phyloP scores from a whole-genome alignment of 2,329 filamentous ascomycete species.

The Penicillium sp. region DNA sequence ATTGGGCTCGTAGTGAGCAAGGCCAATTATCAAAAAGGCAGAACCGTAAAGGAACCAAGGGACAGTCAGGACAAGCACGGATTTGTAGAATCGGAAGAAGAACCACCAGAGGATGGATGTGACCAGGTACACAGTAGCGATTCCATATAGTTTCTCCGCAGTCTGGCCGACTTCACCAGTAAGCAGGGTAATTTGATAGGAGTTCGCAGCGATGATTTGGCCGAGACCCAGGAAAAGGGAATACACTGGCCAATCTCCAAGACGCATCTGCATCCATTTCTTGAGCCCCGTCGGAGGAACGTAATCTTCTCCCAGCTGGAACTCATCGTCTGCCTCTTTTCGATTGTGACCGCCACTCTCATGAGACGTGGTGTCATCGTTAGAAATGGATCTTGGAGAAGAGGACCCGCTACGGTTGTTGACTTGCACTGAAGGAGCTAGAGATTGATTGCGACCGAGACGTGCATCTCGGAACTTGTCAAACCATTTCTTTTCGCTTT shows the following conservation, averaged over 20 bases:
- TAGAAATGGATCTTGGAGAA: constrained; percentile 39
- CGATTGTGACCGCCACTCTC: constrained; percentile 32
- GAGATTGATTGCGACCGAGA: constrained; percentile 49
- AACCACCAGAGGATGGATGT: constrained; percentile 60
- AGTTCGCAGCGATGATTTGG: constrained; percentile 61
- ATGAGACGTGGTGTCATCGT: constrained; percentile 34
- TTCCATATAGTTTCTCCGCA: constrained; percentile 55
- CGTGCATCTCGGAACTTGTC: constrained; percentile 54
- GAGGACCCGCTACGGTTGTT: constrained; percentile 30
- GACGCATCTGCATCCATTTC: constrained; percentile 52
- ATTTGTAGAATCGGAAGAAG: constrained; percentile 54
- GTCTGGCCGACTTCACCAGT: constrained; percentile 58
- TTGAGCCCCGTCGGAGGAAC: constrained; percentile 52
- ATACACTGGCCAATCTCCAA: constrained; percentile 62
- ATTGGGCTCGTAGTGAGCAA: constrained; percentile 52
- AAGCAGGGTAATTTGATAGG: constrained; percentile 63
- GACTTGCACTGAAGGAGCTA: constrained; percentile 32
- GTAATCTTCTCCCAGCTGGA: constrained; percentile 54
- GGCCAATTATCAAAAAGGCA: constrained; percentile 59
- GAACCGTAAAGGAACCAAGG: constrained; percentile 61
- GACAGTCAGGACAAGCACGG: constrained; percentile 53
- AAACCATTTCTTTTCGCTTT: constrained; percentile 65
- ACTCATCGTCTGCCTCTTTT: constrained; percentile 48
- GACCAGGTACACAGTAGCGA: constrained; percentile 55
- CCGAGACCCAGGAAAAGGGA: constrained; percentile 57